A percentile compares a stretch with the other conserved stretches of the same genome.
phyloP scores from a whole-genome alignment of 2,329 filamentous ascomycete genomes.

The Metarhizium robertsii region DNA sequence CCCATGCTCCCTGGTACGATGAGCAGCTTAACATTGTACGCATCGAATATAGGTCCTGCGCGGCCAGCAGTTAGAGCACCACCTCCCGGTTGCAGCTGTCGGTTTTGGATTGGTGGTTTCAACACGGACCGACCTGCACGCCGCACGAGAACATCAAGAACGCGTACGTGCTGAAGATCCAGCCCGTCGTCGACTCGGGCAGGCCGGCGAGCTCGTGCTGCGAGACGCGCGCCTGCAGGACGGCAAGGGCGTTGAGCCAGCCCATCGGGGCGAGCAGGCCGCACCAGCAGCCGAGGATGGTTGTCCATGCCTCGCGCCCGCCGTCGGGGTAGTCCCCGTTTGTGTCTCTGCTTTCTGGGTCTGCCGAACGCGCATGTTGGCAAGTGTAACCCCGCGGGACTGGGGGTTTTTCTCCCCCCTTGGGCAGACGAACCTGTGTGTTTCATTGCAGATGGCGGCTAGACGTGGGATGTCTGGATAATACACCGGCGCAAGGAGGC shows the following conservation, averaged over 20 bases:
- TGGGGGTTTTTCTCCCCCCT: too few relatives aligned
- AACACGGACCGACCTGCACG: constrained; percentile 46
- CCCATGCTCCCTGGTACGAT: constrained; percentile 48
- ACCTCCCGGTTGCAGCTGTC: too few relatives aligned
- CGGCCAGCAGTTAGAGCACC: too few relatives aligned
- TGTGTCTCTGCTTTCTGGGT: background rate
- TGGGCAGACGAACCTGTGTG: too few relatives aligned
- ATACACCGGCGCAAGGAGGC: too few relatives aligned
- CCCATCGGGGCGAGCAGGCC: constrained; percentile 57
- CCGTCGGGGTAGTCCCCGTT: constrained; percentile 53
- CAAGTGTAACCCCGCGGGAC: background rate
- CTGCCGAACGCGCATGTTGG: background rate
- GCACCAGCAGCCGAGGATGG: constrained; percentile 62
- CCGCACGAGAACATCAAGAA: constrained; percentile 65
- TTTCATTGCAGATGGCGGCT: too few relatives aligned
- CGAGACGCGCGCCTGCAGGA: constrained; percentile 52
- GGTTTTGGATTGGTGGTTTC: background rate
- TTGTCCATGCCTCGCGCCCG: constrained; percentile 56
- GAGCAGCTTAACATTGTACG: constrained; percentile 51
- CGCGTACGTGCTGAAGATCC: constrained; percentile 64
- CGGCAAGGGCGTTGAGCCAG: constrained; percentile 56
- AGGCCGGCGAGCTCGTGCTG: constrained; percentile 51
- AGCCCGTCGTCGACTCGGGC: constrained; percentile 52
- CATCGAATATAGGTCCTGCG: constrained; percentile 55
- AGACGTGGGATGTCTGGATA: too few relatives aligned